Percentiles rank a stretch among this genome's conserved stretches.
phyloP scores from a whole-genome alignment of 306 rosid species.

The Dryas octopetala region DNA sequence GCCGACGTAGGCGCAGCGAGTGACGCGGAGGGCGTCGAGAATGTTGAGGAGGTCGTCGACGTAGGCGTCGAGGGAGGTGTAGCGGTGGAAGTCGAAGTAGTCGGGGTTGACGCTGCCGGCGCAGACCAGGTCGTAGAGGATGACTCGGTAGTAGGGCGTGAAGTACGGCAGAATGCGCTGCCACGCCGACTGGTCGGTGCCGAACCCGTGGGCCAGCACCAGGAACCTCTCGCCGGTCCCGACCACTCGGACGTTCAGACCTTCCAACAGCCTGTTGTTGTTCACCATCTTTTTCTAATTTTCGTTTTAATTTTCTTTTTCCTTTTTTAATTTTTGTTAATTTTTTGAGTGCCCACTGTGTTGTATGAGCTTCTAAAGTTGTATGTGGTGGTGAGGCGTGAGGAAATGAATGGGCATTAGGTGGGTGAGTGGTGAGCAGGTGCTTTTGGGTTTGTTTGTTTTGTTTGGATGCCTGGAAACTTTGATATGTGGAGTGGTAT shows the following conservation, averaged over 20 bases:
- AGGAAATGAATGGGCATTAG: conserved; percentile 5
- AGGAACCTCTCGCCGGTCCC: conserved; percentile 73
- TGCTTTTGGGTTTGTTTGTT: background rate
- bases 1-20: conserved; percentile 78
- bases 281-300: conserved; percentile 10
- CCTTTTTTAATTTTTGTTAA: background rate
- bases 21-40: conserved; percentile 60
- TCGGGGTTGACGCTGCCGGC: conserved; percentile 99
- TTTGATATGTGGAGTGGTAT: conserved; percentile 17
- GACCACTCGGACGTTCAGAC: conserved; percentile 70
- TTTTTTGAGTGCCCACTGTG: background rate
- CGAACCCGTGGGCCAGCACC: conserved; percentile 82
- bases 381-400: no score
- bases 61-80: conserved; percentile 81
- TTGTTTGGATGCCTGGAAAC: background rate
- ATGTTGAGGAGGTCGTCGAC: conserved; percentile 81
- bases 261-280: conserved; percentile 59
- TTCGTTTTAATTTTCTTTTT: no score
- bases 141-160: conserved; percentile 61
- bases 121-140: conserved; percentile 93
- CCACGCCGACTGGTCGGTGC: conserved; percentile 99
- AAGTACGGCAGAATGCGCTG: conserved; percentile 73
- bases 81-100: conserved; percentile 77
- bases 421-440: conserved; percentile 20
- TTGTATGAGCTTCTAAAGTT: no score